Base-by-base conservation (phyloP, 495 filamentous ascomycete genomes). In the Trichoderma orchidacearum region DNA sequence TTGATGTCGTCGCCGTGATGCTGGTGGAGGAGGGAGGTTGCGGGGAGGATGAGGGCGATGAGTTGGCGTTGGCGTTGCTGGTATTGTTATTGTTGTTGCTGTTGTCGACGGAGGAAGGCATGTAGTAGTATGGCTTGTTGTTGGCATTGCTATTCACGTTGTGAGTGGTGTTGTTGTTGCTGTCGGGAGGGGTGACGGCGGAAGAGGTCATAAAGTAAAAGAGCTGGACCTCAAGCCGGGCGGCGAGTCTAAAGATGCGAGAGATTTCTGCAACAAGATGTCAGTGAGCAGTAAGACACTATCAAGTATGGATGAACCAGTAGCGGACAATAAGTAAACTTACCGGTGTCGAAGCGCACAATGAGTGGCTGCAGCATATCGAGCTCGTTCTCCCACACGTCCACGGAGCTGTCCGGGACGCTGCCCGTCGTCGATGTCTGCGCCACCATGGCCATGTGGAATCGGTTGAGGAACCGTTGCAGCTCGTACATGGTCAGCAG, bases 161-260 rank as follows among this genome's bases (percentile, higher is more conserved):
- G n/a, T n/a, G n/a, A n/a, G n/a, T n/a, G 45, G 60, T 62, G 41
- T 62, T 63, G 11, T 63, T 54, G 35, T 60, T 55, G 41, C 27
- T 48, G 18, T 15, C 13, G 23, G n/a, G n/a, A n/a, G 41, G 8
- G 41, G 41, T 48, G 41, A 48, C 27, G 45, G 63, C 64, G 1
- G 69, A 66, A 1, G 66, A 59, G 28, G 72, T 71, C 59, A 74
- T 70, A 56, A 75, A 64, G 63, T 75, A 75, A 63, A 68, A 75
- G 12, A 62, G 63, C 51, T 75, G 72, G 51, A 75, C 72, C 11
- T 75, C 72, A 7, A 75, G 66, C 28, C 64, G 65, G 8, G 72
- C 68, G 0, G 72, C 66, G 5, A 74, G 56, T 7, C 70, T 63
- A 52, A 67, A 72, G 56, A 75, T 68, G 23, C 64, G 57, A 60